Percentiles rank a stretch among this genome's conserved stretches.
Conservation (phyloP, 768 basidiomycete genomes). For the Suillus tomentosus region DNA sequence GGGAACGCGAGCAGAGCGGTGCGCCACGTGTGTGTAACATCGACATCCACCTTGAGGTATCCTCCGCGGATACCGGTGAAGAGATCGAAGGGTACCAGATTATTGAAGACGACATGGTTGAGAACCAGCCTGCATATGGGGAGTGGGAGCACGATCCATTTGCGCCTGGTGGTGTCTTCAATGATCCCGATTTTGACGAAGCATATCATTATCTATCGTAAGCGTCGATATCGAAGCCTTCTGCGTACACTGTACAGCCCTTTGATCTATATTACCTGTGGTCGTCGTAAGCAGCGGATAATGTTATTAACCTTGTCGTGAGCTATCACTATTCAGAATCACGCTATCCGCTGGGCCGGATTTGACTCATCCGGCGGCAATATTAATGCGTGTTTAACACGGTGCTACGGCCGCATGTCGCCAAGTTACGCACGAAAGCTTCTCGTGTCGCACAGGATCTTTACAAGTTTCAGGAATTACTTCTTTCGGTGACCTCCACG, state of each 20-base stretch:
- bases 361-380: neutral
- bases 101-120: slow-evolving; percentile 23
- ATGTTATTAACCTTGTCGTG: neutral
- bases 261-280: neutral
- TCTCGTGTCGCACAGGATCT: neutral
- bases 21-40: slow-evolving; percentile 28
- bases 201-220: slow-evolving; percentile 16
- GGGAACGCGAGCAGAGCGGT: slow-evolving; percentile 24
- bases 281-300: neutral
- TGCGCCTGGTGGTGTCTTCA: slow-evolving; percentile 37
- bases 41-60: slow-evolving; percentile 32
- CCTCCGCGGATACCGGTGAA: neutral
- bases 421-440: neutral
- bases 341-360: neutral
- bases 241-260: neutral
- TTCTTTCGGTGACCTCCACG: neutral
- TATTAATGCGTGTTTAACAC: neutral
- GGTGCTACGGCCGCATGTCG: neutral
- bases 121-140: slow-evolving; percentile 25
- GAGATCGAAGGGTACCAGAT: slow-evolving; percentile 12
- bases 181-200: slow-evolving; percentile 40
- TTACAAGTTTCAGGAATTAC: neutral
- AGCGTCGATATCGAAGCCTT: neutral
- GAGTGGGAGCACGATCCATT: slow-evolving; percentile 28
- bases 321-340: neutral